Conservation (phyloP, 495 filamentous ascomycete genomes). For the Aspergillus nanangensis region DNA sequence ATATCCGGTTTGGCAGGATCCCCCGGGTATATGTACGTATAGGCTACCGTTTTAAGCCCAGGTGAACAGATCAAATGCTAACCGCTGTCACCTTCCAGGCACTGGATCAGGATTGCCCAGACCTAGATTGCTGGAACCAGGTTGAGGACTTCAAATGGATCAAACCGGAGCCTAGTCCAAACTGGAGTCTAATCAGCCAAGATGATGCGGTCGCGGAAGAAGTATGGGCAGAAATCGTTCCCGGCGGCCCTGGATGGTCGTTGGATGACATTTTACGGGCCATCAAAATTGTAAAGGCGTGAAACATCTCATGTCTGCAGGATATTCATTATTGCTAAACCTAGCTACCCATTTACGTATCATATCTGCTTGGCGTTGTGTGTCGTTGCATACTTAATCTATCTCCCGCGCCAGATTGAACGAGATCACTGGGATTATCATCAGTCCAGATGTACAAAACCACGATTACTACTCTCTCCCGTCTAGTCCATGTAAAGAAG, state of each 20-base stretch:
- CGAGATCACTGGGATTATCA: no score
- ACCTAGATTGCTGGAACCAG: constrained; percentile 72
- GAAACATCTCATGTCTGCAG: neutral
- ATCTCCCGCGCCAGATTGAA: no score
- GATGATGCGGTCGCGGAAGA: constrained; percentile 55
- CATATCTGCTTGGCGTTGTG: neutral
- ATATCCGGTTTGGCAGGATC: constrained; percentile 73
- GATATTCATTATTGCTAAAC: neutral
- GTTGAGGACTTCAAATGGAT: constrained; percentile 98
- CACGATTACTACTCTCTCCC: no score
- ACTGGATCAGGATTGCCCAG: constrained; percentile 32
- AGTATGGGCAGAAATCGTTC: constrained; percentile 68
- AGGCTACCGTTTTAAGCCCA: neutral
- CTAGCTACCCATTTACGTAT: no score
- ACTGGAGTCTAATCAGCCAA: constrained; percentile 71
- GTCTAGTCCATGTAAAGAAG: no score
- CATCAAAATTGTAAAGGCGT: constrained; percentile 41
- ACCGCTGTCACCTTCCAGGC: constrained; percentile 15
- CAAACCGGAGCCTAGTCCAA: constrained; percentile 77
- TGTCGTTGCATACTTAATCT: no score
- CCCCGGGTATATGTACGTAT: constrained; percentile 65
- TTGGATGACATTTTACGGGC: constrained; percentile 65
- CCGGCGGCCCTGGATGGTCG: constrained; percentile 55
- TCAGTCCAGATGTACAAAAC: no score
- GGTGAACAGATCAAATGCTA: neutral